Conservation (phyloP, 345 rosid species). For the Citrus cavaleriei region DNA sequence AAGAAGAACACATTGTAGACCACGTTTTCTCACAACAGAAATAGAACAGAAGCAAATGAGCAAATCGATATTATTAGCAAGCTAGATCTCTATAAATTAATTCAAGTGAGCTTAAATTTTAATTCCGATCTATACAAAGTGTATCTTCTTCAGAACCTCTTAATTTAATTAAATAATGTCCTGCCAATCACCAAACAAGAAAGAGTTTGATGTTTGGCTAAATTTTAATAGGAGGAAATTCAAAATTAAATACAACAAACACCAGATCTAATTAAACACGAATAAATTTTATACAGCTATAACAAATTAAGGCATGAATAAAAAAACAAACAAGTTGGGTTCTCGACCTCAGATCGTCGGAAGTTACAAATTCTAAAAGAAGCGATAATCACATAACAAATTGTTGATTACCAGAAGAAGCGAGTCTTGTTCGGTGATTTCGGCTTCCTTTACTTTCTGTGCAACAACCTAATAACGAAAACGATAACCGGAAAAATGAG, state of each 20-base stretch:
- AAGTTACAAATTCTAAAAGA: background rate
- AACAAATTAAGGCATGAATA: background rate
- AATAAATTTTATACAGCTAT: background rate
- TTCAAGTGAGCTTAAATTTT: background rate
- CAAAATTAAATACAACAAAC: background rate
- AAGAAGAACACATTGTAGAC: background rate
- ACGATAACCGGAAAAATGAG: background rate
- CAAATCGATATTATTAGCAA: background rate
- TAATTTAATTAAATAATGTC: background rate
- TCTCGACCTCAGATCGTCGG: background rate
- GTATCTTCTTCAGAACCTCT: background rate
- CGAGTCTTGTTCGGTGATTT: constrained; percentile 97
- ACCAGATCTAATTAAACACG: background rate
- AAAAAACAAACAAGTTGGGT: constrained; percentile 3
- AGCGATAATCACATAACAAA: background rate
- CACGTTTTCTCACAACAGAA: background rate
- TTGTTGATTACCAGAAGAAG: constrained; percentile 71
- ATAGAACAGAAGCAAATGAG: background rate
- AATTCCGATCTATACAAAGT: background rate
- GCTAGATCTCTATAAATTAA: background rate
- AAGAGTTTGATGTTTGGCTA: background rate
- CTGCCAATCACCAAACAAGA: background rate
- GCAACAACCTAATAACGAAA: constrained; percentile 55
- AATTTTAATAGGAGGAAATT: background rate
- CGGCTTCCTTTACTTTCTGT: constrained; percentile 85